These are phyloP conservation scores for Peziza echinospora DNA, from an alignment of 495 filamentous ascomycete genomes.

Conservation along the genomic window DNA sequence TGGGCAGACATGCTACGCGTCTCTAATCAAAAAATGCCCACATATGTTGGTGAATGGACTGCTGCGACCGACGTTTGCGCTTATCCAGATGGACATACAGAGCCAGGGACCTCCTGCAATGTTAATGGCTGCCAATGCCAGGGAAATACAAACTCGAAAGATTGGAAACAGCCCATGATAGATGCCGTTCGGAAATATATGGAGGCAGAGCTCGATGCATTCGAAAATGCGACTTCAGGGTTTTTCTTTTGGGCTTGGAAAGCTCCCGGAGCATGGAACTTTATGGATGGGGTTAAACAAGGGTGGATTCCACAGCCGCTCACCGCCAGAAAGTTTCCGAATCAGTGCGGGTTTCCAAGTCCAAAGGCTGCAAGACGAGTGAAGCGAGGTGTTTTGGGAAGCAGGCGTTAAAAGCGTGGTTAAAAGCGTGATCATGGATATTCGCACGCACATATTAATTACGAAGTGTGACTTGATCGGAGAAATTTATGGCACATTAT, in stretches of 20 bases:
- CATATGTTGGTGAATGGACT: constrained; percentile 25
- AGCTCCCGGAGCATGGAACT: constrained; percentile 22
- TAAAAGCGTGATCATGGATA: too few species aligned
- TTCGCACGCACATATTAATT: too few species aligned
- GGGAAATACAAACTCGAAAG: constrained; percentile 8
- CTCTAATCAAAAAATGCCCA: constrained; percentile 13
- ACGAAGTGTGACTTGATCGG: too few species aligned
- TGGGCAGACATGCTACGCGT: constrained; percentile 15
- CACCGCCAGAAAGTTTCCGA: constrained; percentile 16
- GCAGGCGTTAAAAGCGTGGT: too few species aligned
- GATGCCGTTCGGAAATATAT: constrained; percentile 21
- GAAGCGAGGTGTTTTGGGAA: not conserved
- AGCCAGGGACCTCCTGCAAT: constrained; percentile 11
- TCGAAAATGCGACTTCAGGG: constrained; percentile 19
- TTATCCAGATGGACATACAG: constrained; percentile 19
- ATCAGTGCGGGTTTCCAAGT: constrained; percentile 12
- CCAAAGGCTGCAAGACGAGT: not conserved
- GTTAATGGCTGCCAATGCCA: constrained; percentile 19
- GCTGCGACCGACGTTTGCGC: constrained; percentile 21
- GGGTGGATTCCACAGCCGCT: constrained; percentile 23
- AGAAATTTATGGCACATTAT: too few species aligned
- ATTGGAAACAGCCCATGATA: constrained; percentile 21
- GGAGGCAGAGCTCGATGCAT: constrained; percentile 25
- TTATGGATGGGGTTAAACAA: constrained; percentile 20
- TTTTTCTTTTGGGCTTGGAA: constrained; percentile 25